Base-by-base conservation (phyloP, 352 stramenopile genomes). In the Phytophthora melonis region DNA sequence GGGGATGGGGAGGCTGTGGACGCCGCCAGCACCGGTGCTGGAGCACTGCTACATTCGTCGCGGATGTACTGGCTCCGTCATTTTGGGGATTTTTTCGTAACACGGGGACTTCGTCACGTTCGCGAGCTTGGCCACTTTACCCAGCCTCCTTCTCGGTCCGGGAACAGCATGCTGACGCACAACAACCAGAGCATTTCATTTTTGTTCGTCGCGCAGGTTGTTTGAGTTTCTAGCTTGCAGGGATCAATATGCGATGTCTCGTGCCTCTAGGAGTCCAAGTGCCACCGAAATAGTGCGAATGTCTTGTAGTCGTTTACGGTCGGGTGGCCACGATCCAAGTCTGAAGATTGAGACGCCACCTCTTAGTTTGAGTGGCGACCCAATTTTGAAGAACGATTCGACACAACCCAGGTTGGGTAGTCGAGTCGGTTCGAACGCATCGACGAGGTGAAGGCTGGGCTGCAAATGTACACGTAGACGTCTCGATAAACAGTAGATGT, bases 31-130 rank as follows among this genome's bases (percentile, higher is more conserved):
- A 87, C 81, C 91, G 63, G 74, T 90, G 34, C 60, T 94, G 19
- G 85, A 91, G 70, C 83, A 91, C 64, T 88, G 82, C 50, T 80
- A 92, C 66, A 53, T 58, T 66, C 70, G 21, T 52, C 78, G 52
- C 74, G 65, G 47, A 58, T 58, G 54, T 43, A 70, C 50, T 0
- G 57, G 43, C 6, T 77, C n/a, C n/a, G n/a, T n/a, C 66, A 32
- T 78, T 34, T 83, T 78, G 4, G 72, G 72, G n/a, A 59, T 79
- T 14, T 82, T 75, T 39, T 87, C n/a, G 16, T 87, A 81, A 74
- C 21, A 71, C 64, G 36, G 78, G 71, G 16, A 76, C n/a, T n/a
- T n/a, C n/a, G n/a, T n/a, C n/a, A n/a, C n/a, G n/a, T 89, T 79
- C 0, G 72, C 80, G 3, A 79, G 87, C 63, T 75, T 82, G 34